These are phyloP conservation scores for Apophysomyces sp. DNA, from an alignment of 371 early-diverging fungal species.

Conservation along the genomic window DNA sequence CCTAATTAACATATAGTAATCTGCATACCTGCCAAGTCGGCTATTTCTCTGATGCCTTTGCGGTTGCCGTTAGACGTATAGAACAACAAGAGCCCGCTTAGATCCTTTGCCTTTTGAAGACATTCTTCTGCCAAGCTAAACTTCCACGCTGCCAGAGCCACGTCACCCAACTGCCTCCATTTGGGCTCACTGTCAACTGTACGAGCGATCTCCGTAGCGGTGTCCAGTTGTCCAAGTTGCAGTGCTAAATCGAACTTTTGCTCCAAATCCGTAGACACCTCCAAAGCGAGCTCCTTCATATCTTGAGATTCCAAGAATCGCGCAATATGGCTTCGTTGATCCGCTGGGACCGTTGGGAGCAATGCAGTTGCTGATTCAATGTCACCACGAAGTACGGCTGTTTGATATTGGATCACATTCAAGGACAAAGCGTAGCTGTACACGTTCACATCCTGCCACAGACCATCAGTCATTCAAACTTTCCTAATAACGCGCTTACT, in stretches of 20 bases:
- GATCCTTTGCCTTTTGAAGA: conserved; percentile 83
- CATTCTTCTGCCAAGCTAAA: conserved; percentile 90
- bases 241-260: conserved; percentile 95
- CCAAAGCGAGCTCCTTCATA: conserved; percentile 87
- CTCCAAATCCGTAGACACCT: conserved; percentile 90
- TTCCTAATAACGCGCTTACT: conserved; percentile 15
- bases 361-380: conserved; percentile 75
- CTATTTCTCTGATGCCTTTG: conserved; percentile 73
- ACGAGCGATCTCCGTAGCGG: conserved; percentile 87
- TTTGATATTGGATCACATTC: conserved; percentile 94
- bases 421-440: conserved; percentile 91
- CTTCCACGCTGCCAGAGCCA: conserved; percentile 87
- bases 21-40: conserved; percentile 67
- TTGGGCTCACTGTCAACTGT: conserved; percentile 79
- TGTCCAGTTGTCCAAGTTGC: conserved; percentile 78
- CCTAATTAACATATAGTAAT: no score
- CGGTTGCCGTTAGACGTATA: conserved; percentile 88
- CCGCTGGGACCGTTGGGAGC: conserved; percentile 81
- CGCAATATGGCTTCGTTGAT: conserved; percentile 89
- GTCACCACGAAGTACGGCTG: conserved; percentile 92
- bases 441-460: conserved; percentile 76
- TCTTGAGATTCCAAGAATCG: conserved; percentile 94
- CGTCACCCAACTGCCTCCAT: conserved; percentile 92
- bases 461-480: not conserved
- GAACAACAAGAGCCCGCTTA: conserved; percentile 84